phyloP scores from a whole-genome alignment of 805 yeast genomes.

The Myxozyma mucilagina region DNA sequence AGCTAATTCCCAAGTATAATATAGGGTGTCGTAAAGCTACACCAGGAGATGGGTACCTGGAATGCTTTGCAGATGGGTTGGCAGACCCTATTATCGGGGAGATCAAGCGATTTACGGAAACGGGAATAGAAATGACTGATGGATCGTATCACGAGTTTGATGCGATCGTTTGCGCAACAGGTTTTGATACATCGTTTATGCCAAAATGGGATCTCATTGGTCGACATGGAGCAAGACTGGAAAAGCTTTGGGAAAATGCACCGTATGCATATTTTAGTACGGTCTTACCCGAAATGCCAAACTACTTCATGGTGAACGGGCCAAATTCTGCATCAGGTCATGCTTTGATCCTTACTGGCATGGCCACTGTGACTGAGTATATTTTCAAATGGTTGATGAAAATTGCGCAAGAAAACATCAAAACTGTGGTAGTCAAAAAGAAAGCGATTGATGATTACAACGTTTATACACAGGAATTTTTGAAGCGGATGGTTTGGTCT shows the following conservation, averaged over 20 bases:
- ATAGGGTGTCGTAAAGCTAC: constrained; percentile 33
- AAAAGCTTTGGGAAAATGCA: constrained; percentile 20
- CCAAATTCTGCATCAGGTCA: constrained; percentile 27
- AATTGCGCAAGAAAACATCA: constrained; percentile 19
- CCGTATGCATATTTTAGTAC: constrained; percentile 28
- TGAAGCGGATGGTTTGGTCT: constrained; percentile 18
- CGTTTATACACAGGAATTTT: constrained; percentile 13
- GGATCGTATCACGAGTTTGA: constrained; percentile 13
- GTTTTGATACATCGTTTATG: constrained; percentile 27
- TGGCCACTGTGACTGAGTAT: constrained; percentile 21
- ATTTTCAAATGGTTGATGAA: constrained; percentile 16
- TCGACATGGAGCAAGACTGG: constrained; percentile 19
- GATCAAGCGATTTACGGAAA: constrained; percentile 22
- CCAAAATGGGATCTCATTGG: constrained; percentile 31
- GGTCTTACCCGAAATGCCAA: constrained; percentile 30
- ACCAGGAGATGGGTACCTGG: constrained; percentile 32
- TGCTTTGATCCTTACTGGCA: constrained; percentile 16
- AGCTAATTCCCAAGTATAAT: constrained; percentile 29
- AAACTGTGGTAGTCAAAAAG: constrained; percentile 11
- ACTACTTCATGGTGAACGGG: constrained; percentile 28
- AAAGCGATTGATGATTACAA: constrained; percentile 15
- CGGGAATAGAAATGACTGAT: constrained; percentile 27
- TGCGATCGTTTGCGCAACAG: constrained; percentile 20
- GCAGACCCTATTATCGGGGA: constrained; percentile 24
- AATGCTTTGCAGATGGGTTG: constrained; percentile 21